Conservation (phyloP, 2,329 filamentous ascomycete genomes). For the Leptographium lundbergii region DNA sequence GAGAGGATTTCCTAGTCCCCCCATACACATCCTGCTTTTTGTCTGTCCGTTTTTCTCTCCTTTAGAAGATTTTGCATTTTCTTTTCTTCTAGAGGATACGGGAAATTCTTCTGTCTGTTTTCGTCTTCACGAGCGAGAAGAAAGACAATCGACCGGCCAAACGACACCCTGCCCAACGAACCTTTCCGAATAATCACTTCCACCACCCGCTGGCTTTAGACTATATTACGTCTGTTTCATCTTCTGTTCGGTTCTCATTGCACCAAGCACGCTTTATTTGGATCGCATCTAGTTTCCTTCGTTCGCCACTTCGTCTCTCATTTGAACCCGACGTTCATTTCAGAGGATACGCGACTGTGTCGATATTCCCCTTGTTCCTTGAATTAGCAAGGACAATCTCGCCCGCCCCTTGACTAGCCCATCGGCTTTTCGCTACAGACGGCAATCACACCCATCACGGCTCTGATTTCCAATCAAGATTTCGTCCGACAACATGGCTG, state of each 20-base stretch:
- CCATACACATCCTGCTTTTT: constrained; percentile 11
- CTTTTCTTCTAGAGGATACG: constrained; percentile 29
- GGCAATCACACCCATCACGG: background rate
- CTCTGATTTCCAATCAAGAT: background rate
- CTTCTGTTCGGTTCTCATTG: background rate
- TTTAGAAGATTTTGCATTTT: constrained; percentile 30
- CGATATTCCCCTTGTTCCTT: background rate
- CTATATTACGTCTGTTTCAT: background rate
- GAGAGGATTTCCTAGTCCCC: constrained; percentile 18
- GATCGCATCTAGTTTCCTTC: background rate
- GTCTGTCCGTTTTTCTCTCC: constrained; percentile 21
- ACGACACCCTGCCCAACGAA: constrained; percentile 12
- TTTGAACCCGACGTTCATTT: constrained; percentile 10
- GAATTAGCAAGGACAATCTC: background rate
- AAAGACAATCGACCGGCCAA: constrained; percentile 6
- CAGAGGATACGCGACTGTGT: constrained; percentile 11
- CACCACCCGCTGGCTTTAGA: background rate
- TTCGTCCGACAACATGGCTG: constrained; percentile 45
- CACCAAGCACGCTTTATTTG: background rate
- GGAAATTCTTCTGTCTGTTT: constrained; percentile 16
- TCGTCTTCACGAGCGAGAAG: constrained; percentile 10
- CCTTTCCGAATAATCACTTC: background rate
- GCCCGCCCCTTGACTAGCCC: no score
- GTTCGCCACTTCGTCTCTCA: constrained; percentile 8
- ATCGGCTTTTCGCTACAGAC: background rate